Percentiles rank a stretch among this genome's conserved stretches.
phyloP scores from a whole-genome alignment of 805 yeast genomes.

The Grigorovia humatica region DNA sequence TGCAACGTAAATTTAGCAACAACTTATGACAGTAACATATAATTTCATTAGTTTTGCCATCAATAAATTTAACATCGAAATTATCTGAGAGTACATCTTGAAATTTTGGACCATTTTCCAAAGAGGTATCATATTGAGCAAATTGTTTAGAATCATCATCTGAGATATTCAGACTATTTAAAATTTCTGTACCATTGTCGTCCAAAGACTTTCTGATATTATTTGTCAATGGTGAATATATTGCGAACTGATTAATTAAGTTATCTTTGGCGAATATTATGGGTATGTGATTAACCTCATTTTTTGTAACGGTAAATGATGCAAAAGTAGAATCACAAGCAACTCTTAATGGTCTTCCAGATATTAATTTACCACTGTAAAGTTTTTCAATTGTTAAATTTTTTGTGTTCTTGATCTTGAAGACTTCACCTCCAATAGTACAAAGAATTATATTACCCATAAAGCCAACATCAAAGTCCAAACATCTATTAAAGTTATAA shows the following conservation, averaged over 20 bases:
- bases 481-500: constrained; percentile 36
- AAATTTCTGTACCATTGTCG: not conserved
- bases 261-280: constrained; percentile 39
- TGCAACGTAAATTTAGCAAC: constrained; percentile 13
- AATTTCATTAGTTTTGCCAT: constrained; percentile 1
- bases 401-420: constrained; percentile 18
- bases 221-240: constrained; percentile 37
- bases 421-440: constrained; percentile 62
- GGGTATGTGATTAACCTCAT: constrained; percentile 51
- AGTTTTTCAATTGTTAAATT: constrained; percentile 12
- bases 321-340: constrained; percentile 54
- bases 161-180: not conserved
- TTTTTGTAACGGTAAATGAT: constrained; percentile 58
- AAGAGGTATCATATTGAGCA: not conserved
- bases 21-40: constrained; percentile 19
- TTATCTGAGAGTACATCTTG: not conserved
- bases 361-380: constrained; percentile 28
- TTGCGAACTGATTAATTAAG: constrained; percentile 42
- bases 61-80: constrained; percentile 15
- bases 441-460: constrained; percentile 64
- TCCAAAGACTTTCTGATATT: not conserved
- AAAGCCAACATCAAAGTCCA: constrained; percentile 55
- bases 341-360: constrained; percentile 37
- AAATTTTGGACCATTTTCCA: not conserved
- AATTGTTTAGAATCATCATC: not conserved